Percentiles rank a stretch among this genome's conserved stretches.
Evolutionary conservation across 371 early-diverging fungal species (phyloP).

Genomic region (Apophysomyces sp.): DNA sequence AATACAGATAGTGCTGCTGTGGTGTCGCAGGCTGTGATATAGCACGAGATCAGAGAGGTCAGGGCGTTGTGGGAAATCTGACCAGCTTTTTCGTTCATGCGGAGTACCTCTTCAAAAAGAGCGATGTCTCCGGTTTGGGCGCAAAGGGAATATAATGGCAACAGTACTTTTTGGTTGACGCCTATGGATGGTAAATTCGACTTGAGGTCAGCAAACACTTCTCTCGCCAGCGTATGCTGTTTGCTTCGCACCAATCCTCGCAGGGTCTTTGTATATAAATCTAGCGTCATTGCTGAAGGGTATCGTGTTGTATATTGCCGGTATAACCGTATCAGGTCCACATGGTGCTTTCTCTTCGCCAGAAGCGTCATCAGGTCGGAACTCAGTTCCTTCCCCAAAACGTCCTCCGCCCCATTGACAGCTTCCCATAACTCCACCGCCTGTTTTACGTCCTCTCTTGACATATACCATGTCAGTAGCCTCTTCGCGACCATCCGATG

Average conservation of each 20-base stretch:
- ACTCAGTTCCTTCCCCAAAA: neutral
- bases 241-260: constrained; percentile 17
- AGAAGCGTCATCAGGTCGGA: neutral
- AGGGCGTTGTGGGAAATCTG: constrained; percentile 22
- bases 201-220: constrained; percentile 15
- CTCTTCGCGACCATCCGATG: constrained; percentile 5
- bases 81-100: constrained; percentile 6
- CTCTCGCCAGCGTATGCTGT: constrained; percentile 6
- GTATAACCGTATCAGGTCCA: constrained; percentile 27
- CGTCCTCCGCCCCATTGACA: neutral
- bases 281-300: constrained; percentile 15
- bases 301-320: constrained; percentile 22
- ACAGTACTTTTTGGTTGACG: constrained; percentile 6
- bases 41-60: constrained; percentile 34
- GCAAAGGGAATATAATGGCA: constrained; percentile 24
- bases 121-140: constrained; percentile 31
- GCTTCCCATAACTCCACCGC: constrained; percentile 24
- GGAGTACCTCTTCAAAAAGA: constrained; percentile 21
- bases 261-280: constrained; percentile 18
- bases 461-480: constrained; percentile 21
- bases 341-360: constrained; percentile 16
- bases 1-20: constrained; percentile 27
- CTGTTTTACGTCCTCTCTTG: constrained; percentile 12
- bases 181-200: neutral
- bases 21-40: constrained; percentile 19